These are phyloP conservation scores for Mycosarcoma mackinlayi DNA, from an alignment of 1,284 basidiomycete species.

Conservation along the genomic window DNA sequence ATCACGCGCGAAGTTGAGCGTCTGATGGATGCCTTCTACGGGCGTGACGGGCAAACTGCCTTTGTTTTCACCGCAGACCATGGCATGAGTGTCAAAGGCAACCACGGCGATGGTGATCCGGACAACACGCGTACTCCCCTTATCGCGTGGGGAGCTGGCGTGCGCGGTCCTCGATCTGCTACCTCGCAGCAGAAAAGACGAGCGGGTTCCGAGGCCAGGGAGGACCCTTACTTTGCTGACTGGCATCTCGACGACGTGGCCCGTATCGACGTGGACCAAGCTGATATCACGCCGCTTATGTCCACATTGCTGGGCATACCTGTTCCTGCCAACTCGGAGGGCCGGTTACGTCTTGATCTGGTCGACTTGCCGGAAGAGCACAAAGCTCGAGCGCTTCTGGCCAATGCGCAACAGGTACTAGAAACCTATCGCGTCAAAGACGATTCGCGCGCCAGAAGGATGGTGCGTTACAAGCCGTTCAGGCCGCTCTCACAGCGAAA, in stretches of 20 bases:
- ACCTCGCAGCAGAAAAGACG: conserved; percentile 8
- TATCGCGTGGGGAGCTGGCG: conserved; percentile 83
- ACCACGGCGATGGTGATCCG: conserved; percentile 89
- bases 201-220: conserved; percentile 6
- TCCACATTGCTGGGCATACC: conserved; percentile 59
- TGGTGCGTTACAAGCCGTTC: conserved; percentile 55
- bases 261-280: conserved; percentile 78
- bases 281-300: conserved; percentile 84
- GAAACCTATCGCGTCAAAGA: conserved; percentile 85
- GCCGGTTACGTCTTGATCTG: conserved; percentile 66
- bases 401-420: conserved; percentile 80
- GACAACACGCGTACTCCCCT: conserved; percentile 88
- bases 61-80: conserved; percentile 90
- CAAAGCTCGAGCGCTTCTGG: conserved; percentile 75
- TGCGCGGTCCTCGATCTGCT: conserved; percentile 33
- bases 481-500: conserved; percentile 8
- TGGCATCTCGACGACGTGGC: conserved; percentile 53
- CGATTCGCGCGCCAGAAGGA: conserved; percentile 24
- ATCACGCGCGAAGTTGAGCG: conserved; percentile 79
- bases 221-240: conserved; percentile 52
- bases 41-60: conserved; percentile 75
- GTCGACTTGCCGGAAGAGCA: conserved; percentile 68
- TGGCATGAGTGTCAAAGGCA: conserved; percentile 88
- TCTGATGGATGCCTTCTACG: conserved; percentile 75
- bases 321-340: conserved; percentile 68